A percentile compares a stretch with the other conserved stretches of the same genome.
phyloP scores from a whole-genome alignment of 2,329 filamentous ascomycete genomes.

The Alternaria alternata region DNA sequence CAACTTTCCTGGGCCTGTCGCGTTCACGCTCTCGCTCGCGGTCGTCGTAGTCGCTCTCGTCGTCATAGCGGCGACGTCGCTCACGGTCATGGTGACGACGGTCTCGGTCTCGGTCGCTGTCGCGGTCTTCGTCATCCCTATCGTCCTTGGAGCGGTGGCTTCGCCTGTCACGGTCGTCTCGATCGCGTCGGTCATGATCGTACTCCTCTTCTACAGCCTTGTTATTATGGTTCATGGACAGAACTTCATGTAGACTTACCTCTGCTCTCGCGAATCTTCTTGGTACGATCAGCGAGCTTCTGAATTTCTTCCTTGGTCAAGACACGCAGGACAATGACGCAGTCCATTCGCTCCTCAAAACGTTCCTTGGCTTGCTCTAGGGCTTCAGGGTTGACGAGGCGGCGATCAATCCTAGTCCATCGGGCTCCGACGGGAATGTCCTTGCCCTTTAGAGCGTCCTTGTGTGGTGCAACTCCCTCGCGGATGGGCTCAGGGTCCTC shows the following conservation, averaged over 20 bases:
- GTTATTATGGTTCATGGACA: slow-evolving; percentile 17
- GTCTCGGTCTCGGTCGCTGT: slow-evolving; percentile 24
- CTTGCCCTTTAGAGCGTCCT: slow-evolving; percentile 77
- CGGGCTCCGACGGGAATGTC: slow-evolving; percentile 77
- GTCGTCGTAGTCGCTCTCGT: slow-evolving; percentile 41
- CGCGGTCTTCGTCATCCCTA: slow-evolving; percentile 43
- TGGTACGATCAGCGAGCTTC: slow-evolving; percentile 81
- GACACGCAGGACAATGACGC: slow-evolving; percentile 90
- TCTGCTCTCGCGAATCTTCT: slow-evolving; percentile 71
- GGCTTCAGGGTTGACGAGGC: slow-evolving; percentile 88
- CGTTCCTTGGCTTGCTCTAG: slow-evolving; percentile 86
- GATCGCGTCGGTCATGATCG: slow-evolving; percentile 42
- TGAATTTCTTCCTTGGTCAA: slow-evolving; percentile 90
- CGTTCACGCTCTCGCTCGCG: slow-evolving; percentile 20
- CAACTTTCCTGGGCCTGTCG: slow-evolving; percentile 37
- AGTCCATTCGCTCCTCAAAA: slow-evolving; percentile 90
- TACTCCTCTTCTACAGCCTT: slow-evolving; percentile 37
- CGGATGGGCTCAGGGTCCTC: slow-evolving; percentile 84
- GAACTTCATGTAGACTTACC: slow-evolving; percentile 18
- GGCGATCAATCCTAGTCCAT: slow-evolving; percentile 92
- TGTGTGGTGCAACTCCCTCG: slow-evolving; percentile 92
- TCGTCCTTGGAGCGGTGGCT: slow-evolving; percentile 41
- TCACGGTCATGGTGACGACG: slow-evolving; percentile 23
- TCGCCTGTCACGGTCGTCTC: slow-evolving; percentile 40
- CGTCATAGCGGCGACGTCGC: slow-evolving; percentile 37